These are phyloP conservation scores for Mangifera indica DNA, from an alignment of 345 rosid genomes.

Conservation along the genomic window DNA sequence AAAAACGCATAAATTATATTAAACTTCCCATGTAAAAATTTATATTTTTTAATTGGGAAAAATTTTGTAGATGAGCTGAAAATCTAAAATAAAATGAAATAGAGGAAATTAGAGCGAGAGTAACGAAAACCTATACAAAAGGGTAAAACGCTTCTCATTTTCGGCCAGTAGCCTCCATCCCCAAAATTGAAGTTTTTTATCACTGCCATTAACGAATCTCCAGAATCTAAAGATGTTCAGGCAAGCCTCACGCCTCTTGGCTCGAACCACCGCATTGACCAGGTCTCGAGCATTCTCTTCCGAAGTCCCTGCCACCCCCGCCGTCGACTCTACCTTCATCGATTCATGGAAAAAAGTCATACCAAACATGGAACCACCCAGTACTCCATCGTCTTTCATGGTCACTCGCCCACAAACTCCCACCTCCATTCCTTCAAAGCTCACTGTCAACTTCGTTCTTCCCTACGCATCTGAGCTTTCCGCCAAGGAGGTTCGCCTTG, in stretches of 20 bases:
- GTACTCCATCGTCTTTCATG: slow-evolving; percentile 74
- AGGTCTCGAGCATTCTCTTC: slow-evolving; percentile 48
- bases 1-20: too few species aligned
- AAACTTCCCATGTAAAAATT: too few species aligned
- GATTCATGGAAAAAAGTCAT: slow-evolving; percentile 70
- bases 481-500: slow-evolving; percentile 48
- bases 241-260: slow-evolving; percentile 50
- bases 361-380: slow-evolving; percentile 77
- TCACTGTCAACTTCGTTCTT: slow-evolving; percentile 86
- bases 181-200: not conserved
- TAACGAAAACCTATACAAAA: too few species aligned
- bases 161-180: slow-evolving; percentile 5
- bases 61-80: too few species aligned
- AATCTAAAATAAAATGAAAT: too few species aligned
- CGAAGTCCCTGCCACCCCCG: slow-evolving; percentile 47
- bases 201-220: not conserved
- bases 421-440: slow-evolving; percentile 67
- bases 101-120: too few species aligned
- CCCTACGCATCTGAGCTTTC: slow-evolving; percentile 59
- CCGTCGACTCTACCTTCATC: slow-evolving; percentile 46
- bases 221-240: slow-evolving; percentile 37
- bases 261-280: slow-evolving; percentile 33
- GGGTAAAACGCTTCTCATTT: not conserved
- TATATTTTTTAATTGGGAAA: too few species aligned
- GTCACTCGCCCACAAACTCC: slow-evolving; percentile 57